A percentile compares a stretch with the other conserved stretches of the same genome.
Conservation (phyloP, 805 yeast genomes). For the Babjeviella inositovora region DNA sequence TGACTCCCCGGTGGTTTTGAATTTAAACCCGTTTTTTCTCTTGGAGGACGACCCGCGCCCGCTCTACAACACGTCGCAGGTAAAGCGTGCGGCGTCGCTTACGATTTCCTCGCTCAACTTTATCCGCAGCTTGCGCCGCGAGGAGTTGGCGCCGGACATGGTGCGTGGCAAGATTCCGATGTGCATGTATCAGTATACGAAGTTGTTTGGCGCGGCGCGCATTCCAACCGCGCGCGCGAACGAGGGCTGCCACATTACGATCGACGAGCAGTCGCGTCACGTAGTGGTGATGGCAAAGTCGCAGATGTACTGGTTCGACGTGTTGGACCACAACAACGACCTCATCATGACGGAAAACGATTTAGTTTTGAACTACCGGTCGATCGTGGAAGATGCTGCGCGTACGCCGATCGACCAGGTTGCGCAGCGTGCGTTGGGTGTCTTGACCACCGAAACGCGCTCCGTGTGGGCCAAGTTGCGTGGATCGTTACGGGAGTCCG, state of each 20-base stretch:
- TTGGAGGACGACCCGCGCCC: constrained; percentile 86
- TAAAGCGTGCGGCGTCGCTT: constrained; percentile 68
- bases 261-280: constrained; percentile 62
- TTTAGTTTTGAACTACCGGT: constrained; percentile 55
- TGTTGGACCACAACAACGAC: constrained; percentile 56
- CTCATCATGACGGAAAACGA: constrained; percentile 63
- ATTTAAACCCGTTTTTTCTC: constrained; percentile 79
- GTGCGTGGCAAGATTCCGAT: constrained; percentile 46
- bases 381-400: constrained; percentile 62
- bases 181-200: constrained; percentile 86
- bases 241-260: constrained; percentile 74
- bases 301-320: constrained; percentile 93
- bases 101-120: constrained; percentile 68
- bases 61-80: constrained; percentile 37
- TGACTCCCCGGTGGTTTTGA: constrained; percentile 84
- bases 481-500: constrained; percentile 23
- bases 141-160: constrained; percentile 57
- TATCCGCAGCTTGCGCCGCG: constrained; percentile 61
- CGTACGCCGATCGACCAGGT: constrained; percentile 34
- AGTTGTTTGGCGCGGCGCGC: constrained; percentile 76
- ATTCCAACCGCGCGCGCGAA: constrained; percentile 65
- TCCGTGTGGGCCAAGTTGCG: constrained; percentile 76
- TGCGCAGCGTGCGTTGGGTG: constrained; percentile 73
- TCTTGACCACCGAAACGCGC: constrained; percentile 80
- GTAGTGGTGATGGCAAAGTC: constrained; percentile 71